Base-by-base conservation (phyloP, 371 early-diverging fungal species). In the Mortierella polycephala region DNA sequence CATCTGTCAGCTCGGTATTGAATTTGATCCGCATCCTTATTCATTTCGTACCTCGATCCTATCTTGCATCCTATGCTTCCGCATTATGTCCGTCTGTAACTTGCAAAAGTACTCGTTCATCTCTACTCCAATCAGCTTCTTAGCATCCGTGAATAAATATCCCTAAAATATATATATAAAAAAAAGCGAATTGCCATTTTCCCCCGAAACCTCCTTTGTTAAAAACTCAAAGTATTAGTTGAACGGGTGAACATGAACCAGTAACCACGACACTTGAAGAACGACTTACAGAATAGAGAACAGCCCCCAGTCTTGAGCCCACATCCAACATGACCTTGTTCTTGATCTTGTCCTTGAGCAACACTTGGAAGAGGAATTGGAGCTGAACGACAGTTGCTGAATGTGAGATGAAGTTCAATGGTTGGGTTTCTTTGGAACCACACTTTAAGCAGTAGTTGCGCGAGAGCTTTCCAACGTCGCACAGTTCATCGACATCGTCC, bases 361-460 rank as follows among this genome's bases (percentile, higher is more conserved):
- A 81, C 13, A 86, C 86, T 59, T 88, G 88, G 69, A 87, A 90
- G 40, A 91, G 64, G 67, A 85, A 90, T 56, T 87, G 89, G 37
- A 90, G 77, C 61, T 89, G 89, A 14, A 89, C 73, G 0, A 86
- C 87, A 0, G 89, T 85, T 5, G 89, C 87, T 40, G 90, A 89
- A 64, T 91, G 91, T 3, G 90, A 89, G 58, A 91, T 89, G 56
- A 91, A 91, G 56, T 91, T 88, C 84, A 80, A 65, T 30, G 88
- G 88, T 14, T 82, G 74, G 0, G 83, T 84, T 18, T 85, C 84
- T 53, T 82, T 80, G 52, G 90, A 89, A 45, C 84, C 70, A 64
- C 91, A 91, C 41, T 89, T 86, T n/a, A 83, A 57, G 63, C 91
- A 91, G 60, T 85, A 85, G 67, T 88, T 87, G n/a, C 90, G 83